phyloP scores from a whole-genome alignment of 345 rosid species.

The Hibiscus trionum region DNA sequence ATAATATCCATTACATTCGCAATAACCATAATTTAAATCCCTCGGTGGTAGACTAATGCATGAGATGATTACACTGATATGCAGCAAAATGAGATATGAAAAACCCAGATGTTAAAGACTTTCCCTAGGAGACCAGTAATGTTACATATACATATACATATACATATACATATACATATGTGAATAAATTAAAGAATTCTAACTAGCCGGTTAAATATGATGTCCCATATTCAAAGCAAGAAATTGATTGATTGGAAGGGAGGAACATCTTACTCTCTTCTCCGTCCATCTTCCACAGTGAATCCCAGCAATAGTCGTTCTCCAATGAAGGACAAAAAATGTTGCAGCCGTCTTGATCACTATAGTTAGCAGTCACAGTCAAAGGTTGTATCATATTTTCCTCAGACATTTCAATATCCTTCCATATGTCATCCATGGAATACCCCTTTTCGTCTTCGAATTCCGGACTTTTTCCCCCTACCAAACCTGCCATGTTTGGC shows the following conservation, averaged over 20 bases:
- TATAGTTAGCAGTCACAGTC: slow-evolving; percentile 38
- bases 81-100: slow-evolving; percentile 10
- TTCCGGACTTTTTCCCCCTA: slow-evolving; percentile 26
- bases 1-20: not conserved
- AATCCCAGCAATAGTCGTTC: slow-evolving; percentile 37
- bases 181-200: slow-evolving; percentile 45
- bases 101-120: slow-evolving; percentile 33
- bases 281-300: slow-evolving; percentile 61
- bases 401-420: slow-evolving; percentile 57
- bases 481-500: slow-evolving; percentile 15
- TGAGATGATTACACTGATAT: slow-evolving; percentile 22
- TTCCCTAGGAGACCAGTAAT: slow-evolving; percentile 16
- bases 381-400: slow-evolving; percentile 44
- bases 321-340: slow-evolving; percentile 36
- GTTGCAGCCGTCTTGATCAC: slow-evolving; percentile 30
- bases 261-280: slow-evolving; percentile 55
- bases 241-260: slow-evolving; percentile 30
- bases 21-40: not conserved
- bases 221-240: slow-evolving; percentile 36
- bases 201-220: slow-evolving; percentile 38
- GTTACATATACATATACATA: slow-evolving; percentile 18
- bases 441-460: slow-evolving; percentile 40
- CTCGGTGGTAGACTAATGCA: not conserved
- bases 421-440: slow-evolving; percentile 88
- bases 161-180: not conserved